These are phyloP conservation scores for Alternaria sp. DNA, from an alignment of 2,329 filamentous ascomycete genomes.

Conservation along the genomic window DNA sequence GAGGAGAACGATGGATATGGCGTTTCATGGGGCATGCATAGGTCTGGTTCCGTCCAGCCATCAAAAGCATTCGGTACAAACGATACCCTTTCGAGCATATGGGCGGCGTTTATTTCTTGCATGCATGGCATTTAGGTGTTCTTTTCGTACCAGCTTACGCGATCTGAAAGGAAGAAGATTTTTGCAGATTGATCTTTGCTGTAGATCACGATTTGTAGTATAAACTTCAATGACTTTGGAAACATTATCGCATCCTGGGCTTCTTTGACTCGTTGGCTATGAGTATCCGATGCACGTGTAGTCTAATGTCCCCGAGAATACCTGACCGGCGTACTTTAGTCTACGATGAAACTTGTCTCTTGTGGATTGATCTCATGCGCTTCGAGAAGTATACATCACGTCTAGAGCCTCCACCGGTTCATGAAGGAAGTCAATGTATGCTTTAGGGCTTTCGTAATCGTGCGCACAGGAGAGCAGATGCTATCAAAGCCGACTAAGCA, in stretches of 20 bases:
- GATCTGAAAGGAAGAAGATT: not conserved
- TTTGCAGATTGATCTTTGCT: not conserved
- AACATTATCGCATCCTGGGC: not conserved
- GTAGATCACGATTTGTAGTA: not conserved
- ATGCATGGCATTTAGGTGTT: not conserved
- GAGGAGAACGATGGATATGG: not conserved
- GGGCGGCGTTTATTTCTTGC: conserved; percentile 3
- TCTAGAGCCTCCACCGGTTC: not conserved
- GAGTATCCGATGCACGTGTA: not conserved
- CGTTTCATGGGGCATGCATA: not conserved
- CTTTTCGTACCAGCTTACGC: not conserved
- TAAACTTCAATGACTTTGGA: not conserved
- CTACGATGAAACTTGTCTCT: not conserved
- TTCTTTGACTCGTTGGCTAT: not conserved
- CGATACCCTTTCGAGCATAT: conserved; percentile 12
- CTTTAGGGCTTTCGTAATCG: not conserved
- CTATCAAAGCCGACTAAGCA: too few relatives aligned
- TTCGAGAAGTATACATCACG: fast-evolving
- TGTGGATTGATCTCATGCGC: not conserved
- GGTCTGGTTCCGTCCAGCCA: not conserved
- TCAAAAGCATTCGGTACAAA: conserved; percentile 11
- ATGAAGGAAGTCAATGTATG: not conserved
- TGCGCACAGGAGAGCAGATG: not conserved
- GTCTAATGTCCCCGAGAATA: fast-evolving
- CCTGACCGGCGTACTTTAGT: fast-evolving